Conservation (phyloP, 805 yeast species). For the Starmerella floricola region DNA sequence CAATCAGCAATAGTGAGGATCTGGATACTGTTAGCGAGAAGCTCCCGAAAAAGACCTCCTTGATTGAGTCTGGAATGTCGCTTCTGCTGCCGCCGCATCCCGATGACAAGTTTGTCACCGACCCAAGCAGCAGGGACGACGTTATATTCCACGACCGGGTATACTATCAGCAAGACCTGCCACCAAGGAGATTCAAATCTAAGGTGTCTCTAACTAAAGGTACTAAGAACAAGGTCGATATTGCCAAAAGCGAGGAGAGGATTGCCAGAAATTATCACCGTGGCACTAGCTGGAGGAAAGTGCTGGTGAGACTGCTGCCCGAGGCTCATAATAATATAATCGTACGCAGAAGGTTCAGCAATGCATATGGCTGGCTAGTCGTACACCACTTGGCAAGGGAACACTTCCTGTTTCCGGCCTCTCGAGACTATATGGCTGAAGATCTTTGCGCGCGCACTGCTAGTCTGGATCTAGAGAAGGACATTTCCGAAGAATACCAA, state of each 20-base stretch:
- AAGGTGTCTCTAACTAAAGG: slow-evolving; percentile 8
- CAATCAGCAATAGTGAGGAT: slow-evolving; percentile 4
- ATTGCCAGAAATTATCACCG: slow-evolving; percentile 85
- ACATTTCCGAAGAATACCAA: neutral
- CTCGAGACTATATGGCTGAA: neutral
- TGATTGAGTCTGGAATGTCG: slow-evolving; percentile 65
- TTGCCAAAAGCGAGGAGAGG: slow-evolving; percentile 48
- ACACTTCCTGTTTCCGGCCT: slow-evolving; percentile 36
- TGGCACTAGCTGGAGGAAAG: slow-evolving; percentile 81
- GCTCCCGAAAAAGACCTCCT: slow-evolving; percentile 44
- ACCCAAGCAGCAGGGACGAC: slow-evolving; percentile 53
- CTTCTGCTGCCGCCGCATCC: slow-evolving; percentile 76
- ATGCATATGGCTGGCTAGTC: slow-evolving; percentile 92
- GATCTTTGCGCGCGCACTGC: neutral
- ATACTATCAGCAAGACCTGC: slow-evolving; percentile 54
- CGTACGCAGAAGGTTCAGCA: slow-evolving; percentile 77
- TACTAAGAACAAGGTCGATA: slow-evolving; percentile 24
- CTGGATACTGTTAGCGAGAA: slow-evolving; percentile 12
- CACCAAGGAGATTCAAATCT: slow-evolving; percentile 35
- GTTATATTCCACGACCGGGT: slow-evolving; percentile 73
- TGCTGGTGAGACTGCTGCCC: slow-evolving; percentile 69
- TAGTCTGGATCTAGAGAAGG: neutral
- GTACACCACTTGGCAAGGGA: slow-evolving; percentile 64
- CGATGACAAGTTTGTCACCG: slow-evolving; percentile 46
- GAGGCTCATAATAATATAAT: slow-evolving; percentile 93